phyloP scores from a whole-genome alignment of 1,284 basidiomycete genomes.

The Ceratobasidium sp. region DNA sequence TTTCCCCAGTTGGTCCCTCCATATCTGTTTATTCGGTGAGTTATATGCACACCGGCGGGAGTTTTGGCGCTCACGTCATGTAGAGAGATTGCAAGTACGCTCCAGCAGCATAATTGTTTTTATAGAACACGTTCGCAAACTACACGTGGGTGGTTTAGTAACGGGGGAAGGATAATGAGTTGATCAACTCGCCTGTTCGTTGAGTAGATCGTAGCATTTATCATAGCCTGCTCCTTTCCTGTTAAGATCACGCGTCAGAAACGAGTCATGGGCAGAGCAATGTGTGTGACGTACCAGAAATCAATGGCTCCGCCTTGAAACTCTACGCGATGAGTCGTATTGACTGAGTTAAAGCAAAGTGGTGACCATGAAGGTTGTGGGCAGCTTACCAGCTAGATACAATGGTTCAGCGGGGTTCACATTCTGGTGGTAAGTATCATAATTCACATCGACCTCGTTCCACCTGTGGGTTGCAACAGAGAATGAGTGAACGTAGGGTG shows the following conservation, averaged over 20 bases:
- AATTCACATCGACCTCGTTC: background rate
- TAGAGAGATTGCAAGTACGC: slow-evolving; percentile 57
- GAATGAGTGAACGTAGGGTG: background rate
- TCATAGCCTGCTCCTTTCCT: slow-evolving; percentile 35
- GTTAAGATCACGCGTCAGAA: background rate
- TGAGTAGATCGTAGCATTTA: slow-evolving; percentile 26
- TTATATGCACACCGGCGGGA: too few relatives aligned
- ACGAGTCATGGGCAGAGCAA: too few relatives aligned
- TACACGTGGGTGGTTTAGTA: background rate
- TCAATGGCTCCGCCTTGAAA: slow-evolving; percentile 37
- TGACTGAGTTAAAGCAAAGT: too few relatives aligned
- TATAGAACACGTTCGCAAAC: slow-evolving; percentile 38
- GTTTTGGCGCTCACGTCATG: slow-evolving; percentile 47
- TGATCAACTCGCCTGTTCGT: slow-evolving; percentile 14
- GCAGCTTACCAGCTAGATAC: slow-evolving; percentile 23
- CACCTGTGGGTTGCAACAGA: background rate
- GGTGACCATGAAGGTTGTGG: background rate
- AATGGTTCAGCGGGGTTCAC: slow-evolving; percentile 33
- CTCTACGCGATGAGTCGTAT: background rate
- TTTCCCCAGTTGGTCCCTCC: slow-evolving; percentile 63
- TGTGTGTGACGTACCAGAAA: slow-evolving; percentile 13
- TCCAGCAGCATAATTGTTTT: slow-evolving; percentile 58
- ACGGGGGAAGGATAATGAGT: background rate
- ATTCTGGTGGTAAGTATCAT: slow-evolving; percentile 25
- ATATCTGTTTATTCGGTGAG: slow-evolving; percentile 50